phyloP scores from a whole-genome alignment of 2,329 filamentous ascomycete species.

The Arachnomyces sp. region DNA sequence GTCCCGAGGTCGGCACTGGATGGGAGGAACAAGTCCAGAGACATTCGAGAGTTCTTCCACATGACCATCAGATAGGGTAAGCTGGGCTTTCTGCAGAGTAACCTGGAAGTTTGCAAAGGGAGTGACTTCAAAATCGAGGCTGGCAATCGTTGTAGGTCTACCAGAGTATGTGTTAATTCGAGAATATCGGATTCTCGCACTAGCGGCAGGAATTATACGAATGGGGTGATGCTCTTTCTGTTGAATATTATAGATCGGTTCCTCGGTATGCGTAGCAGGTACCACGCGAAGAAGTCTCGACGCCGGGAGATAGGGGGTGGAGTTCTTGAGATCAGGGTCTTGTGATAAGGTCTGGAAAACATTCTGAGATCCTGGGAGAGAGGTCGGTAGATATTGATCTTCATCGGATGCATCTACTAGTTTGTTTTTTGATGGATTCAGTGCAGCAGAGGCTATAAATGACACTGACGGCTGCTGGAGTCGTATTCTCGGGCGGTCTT shows the following conservation, averaged over 20 bases:
- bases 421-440: conserved; percentile 34
- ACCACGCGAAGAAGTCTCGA: conserved; percentile 49
- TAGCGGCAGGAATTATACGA: conserved; percentile 47
- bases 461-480: conserved; percentile 49
- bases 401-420: conserved; percentile 23
- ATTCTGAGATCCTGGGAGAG: conserved; percentile 49
- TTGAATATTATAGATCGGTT: conserved; percentile 45
- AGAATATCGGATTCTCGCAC: conserved; percentile 49
- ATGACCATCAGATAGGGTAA: conserved; percentile 40
- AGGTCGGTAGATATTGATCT: conserved; percentile 46
- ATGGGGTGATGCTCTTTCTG: conserved; percentile 46
- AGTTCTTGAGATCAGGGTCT: conserved; percentile 39
- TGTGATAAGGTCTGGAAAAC: conserved; percentile 48
- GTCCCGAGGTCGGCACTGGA: conserved; percentile 44
- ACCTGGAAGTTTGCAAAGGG: conserved; percentile 44
- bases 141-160: conserved; percentile 42
- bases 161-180: conserved; percentile 36
- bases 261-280: conserved; percentile 41
- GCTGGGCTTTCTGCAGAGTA: conserved; percentile 39
- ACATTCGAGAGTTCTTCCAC: conserved; percentile 36
- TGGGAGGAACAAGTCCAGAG: conserved; percentile 27
- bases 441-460: conserved; percentile 42
- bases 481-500: conserved; percentile 41
- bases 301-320: conserved; percentile 47
- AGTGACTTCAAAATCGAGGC: conserved; percentile 49